Percentiles rank a stretch among this genome's conserved stretches.
These are phyloP conservation scores for Melaleuca alternifolia DNA, from an alignment of 345 rosid genomes.

Conservation along the genomic window DNA sequence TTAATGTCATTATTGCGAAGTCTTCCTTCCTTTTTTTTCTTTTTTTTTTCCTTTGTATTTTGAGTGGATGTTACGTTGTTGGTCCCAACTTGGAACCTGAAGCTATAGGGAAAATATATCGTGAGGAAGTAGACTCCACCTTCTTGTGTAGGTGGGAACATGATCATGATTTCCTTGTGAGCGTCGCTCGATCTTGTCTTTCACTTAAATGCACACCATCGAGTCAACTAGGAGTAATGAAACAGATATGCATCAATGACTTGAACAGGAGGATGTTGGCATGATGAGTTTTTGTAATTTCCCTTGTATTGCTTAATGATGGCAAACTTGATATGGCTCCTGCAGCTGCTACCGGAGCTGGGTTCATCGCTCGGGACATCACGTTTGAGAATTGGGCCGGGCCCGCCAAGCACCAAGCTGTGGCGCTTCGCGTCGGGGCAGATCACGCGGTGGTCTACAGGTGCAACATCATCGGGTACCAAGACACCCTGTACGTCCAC, in stretches of 20 bases:
- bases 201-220: neutral
- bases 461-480: constrained; percentile 79
- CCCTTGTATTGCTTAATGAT: neutral
- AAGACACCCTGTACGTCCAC: constrained; percentile 90
- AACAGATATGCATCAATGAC: neutral
- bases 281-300: neutral
- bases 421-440: constrained; percentile 88
- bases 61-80: neutral
- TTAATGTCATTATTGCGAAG: neutral
- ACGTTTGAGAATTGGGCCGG: constrained; percentile 89
- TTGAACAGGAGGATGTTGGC: neutral
- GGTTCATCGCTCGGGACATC: constrained; percentile 88
- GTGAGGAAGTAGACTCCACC: neutral
- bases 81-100: neutral
- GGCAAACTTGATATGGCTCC: neutral
- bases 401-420: constrained; percentile 89
- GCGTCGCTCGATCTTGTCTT: neutral
- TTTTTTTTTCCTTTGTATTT: neutral
- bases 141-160: neutral
- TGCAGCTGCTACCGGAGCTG: constrained; percentile 86
- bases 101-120: neutral
- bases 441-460: constrained; percentile 86
- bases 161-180: neutral
- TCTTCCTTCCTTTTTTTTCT: neutral
- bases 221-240: neutral